Evolutionary conservation across 2,329 filamentous ascomycete genomes (phyloP).

Genomic region (Fulvia fulva): DNA sequence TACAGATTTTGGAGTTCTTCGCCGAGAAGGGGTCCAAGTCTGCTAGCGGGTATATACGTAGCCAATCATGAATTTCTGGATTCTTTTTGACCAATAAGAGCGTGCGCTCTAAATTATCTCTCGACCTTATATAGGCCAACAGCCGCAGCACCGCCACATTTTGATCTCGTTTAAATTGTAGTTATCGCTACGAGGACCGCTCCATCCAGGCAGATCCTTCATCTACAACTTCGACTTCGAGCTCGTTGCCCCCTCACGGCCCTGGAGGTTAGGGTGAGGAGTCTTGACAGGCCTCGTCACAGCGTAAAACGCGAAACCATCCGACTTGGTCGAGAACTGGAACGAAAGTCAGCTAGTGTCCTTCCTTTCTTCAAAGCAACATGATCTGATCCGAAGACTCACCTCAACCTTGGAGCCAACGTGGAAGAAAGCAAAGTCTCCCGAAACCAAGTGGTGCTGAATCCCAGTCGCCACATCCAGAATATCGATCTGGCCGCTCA

Average conservation of each 20-base stretch:
- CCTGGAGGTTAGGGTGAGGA: constrained; percentile 14
- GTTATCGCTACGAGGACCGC: too few relatives aligned
- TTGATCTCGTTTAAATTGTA: too few relatives aligned
- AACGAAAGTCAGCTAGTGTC: background rate
- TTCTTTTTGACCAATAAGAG: too few relatives aligned
- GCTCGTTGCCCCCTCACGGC: constrained; percentile 17
- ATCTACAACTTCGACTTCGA: constrained; percentile 6
- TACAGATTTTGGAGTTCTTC: too few relatives aligned
- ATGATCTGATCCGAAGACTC: background rate
- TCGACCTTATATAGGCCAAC: too few relatives aligned
- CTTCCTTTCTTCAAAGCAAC: too few relatives aligned
- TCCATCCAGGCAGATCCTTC: too few relatives aligned
- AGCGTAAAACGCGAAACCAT: constrained; percentile 20
- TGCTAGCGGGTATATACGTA: too few relatives aligned
- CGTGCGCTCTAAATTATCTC: too few relatives aligned
- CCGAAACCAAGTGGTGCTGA: constrained; percentile 19
- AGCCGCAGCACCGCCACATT: too few relatives aligned
- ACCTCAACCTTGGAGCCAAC: constrained; percentile 18
- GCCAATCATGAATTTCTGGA: too few relatives aligned
- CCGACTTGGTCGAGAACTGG: constrained; percentile 19
- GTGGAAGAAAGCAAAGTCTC: constrained; percentile 24
- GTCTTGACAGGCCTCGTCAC: constrained; percentile 20
- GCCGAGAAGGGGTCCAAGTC: too few relatives aligned
- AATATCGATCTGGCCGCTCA: constrained; percentile 22
- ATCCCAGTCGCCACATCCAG: constrained; percentile 21